A percentile compares a stretch with the other conserved stretches of the same genome.
Conservation (phyloP, 768 basidiomycete species). For the Hydnomerulius pinastri region DNA sequence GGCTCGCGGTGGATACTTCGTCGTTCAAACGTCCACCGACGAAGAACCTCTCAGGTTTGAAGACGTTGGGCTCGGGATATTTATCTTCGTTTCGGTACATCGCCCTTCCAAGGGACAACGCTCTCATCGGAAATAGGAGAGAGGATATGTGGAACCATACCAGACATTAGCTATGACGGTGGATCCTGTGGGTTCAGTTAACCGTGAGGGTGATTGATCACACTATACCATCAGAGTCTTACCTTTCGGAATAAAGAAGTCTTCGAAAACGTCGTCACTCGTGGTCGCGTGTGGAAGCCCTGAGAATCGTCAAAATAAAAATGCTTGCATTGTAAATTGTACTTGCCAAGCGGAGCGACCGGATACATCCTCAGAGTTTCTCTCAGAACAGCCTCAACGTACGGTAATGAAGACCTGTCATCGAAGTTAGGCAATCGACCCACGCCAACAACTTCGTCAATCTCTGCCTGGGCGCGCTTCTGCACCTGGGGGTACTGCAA, state of each 20-base stretch:
- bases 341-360: constrained; percentile 25
- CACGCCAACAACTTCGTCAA: constrained; percentile 30
- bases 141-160: constrained; percentile 2
- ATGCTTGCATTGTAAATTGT: not conserved
- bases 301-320: not conserved
- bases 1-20: not conserved
- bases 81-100: constrained; percentile 11
- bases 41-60: constrained; percentile 36
- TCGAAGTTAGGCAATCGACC: constrained; percentile 26
- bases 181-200: constrained; percentile 11
- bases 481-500: constrained; percentile 33
- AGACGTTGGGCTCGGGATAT: constrained; percentile 22
- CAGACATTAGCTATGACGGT: constrained; percentile 22
- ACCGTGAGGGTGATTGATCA: not conserved
- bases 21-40: constrained; percentile 10
- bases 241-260: constrained; percentile 28
- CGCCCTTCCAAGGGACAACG: constrained; percentile 10
- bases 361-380: constrained; percentile 34
- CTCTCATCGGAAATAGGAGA: not conserved
- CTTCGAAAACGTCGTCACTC: constrained; percentile 17
- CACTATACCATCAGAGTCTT: not conserved
- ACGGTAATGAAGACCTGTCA: constrained; percentile 27
- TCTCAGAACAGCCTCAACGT: constrained; percentile 28
- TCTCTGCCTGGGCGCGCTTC: constrained; percentile 29
- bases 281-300: constrained; percentile 21